phyloP scores from a whole-genome alignment of 78 protist species.

The Planoprotostelium fungivorum region DNA sequence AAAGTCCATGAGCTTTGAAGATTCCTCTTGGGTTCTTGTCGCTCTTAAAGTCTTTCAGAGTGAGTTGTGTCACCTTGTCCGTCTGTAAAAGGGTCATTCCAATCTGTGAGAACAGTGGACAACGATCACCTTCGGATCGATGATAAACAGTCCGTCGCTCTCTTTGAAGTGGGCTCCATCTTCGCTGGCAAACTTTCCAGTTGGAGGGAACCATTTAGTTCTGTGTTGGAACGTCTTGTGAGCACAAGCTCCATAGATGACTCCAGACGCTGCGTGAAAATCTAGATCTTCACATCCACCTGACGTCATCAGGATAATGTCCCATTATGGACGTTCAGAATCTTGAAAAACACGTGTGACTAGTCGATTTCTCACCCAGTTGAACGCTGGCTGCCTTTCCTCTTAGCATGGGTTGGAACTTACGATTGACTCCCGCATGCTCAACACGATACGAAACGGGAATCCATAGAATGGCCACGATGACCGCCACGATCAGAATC shows the following conservation, averaged over 20 bases:
- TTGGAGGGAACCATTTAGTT: neutral
- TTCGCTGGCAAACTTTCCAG: neutral
- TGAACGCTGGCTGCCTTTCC: neutral
- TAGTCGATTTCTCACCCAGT: neutral
- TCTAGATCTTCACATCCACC: neutral
- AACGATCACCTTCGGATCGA: neutral
- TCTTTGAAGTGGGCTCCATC: neutral
- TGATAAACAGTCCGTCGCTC: neutral
- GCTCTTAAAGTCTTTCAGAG: neutral
- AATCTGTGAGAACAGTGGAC: neutral
- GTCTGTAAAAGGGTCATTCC: neutral
- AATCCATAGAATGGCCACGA: neutral
- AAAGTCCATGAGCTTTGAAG: neutral
- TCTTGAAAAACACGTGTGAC: neutral
- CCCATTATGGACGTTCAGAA: too few relatives aligned
- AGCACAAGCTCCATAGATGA: neutral
- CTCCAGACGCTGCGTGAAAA: neutral
- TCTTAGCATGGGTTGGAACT: neutral
- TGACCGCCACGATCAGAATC: neutral
- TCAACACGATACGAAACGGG: neutral
- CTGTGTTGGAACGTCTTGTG: neutral
- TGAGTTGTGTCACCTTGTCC: neutral
- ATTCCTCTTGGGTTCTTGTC: neutral
- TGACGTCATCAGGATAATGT: too few relatives aligned
- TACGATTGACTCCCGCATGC: neutral